Percentiles rank a stretch among this genome's conserved stretches.
phyloP scores from a whole-genome alignment of 2,329 filamentous ascomycete species.

The Trichothecium sympodiale region DNA sequence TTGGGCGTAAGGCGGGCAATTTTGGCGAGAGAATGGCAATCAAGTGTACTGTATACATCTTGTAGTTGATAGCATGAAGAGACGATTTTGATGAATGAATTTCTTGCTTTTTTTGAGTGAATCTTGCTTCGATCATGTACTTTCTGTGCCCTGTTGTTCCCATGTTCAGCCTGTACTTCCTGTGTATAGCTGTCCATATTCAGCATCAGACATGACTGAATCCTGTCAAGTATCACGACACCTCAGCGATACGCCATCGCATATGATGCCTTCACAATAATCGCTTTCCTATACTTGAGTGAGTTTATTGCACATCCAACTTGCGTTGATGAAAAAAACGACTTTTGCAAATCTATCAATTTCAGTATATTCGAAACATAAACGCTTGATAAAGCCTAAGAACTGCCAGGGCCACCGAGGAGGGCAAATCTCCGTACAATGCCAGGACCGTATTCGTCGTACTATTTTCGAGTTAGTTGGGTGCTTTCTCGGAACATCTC shows the following conservation, averaged over 20 bases:
- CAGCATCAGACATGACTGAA: too few species aligned
- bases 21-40: background rate
- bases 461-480: constrained; percentile 34
- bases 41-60: background rate
- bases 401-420: constrained; percentile 80
- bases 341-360: background rate
- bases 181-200: too few species aligned
- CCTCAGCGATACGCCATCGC: too few species aligned
- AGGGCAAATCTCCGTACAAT: constrained; percentile 93
- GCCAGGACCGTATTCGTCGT: constrained; percentile 91
- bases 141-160: background rate
- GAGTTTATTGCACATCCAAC: background rate
- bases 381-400: constrained; percentile 29
- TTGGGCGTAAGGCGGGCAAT: background rate
- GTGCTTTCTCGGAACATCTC: background rate
- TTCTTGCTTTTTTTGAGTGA: too few species aligned
- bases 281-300: constrained; percentile 1
- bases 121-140: too few species aligned
- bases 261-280: too few species aligned
- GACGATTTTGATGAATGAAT: too few species aligned
- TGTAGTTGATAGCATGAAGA: constrained; percentile 1
- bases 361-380: too few species aligned
- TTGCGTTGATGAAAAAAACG: background rate
- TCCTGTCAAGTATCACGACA: too few species aligned
- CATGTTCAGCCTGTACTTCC: too few species aligned